phyloP scores from a whole-genome alignment of 495 filamentous ascomycete genomes.

The Schizothecium vesticola region DNA sequence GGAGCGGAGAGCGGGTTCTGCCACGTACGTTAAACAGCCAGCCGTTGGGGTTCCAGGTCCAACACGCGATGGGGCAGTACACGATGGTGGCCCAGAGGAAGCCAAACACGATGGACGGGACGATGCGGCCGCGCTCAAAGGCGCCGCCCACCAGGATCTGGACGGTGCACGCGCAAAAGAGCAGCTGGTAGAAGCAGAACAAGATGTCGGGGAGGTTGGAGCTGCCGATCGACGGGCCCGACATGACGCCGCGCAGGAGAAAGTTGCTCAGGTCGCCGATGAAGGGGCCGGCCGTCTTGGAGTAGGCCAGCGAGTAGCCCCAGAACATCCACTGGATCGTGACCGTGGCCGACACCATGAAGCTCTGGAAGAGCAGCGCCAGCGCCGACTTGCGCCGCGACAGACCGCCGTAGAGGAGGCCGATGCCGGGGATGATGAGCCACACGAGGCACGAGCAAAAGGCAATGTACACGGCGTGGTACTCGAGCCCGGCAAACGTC shows the following conservation, averaged over 20 bases:
- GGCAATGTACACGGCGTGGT: slow-evolving; percentile 7
- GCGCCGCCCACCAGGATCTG: slow-evolving; percentile 25
- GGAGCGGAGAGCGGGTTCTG: too few species aligned
- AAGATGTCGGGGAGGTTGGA: slow-evolving; percentile 73
- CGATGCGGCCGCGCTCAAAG: slow-evolving; percentile 68
- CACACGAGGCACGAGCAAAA: slow-evolving; percentile 11
- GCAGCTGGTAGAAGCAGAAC: slow-evolving; percentile 63
- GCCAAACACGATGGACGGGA: slow-evolving; percentile 81
- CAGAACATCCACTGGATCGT: slow-evolving; percentile 93
- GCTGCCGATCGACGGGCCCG: slow-evolving; percentile 24
- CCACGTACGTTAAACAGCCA: slow-evolving; percentile 55
- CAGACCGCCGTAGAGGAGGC: slow-evolving; percentile 93
- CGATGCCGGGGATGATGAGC: slow-evolving; percentile 68
- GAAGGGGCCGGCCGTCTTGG: slow-evolving; percentile 72
- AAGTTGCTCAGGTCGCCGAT: slow-evolving; percentile 87
- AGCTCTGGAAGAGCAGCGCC: slow-evolving; percentile 75
- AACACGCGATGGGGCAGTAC: slow-evolving; percentile 79
- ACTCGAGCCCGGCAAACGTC: slow-evolving; percentile 8
- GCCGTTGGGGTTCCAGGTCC: slow-evolving; percentile 82
- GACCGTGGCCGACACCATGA: slow-evolving; percentile 50
- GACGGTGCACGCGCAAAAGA: slow-evolving; percentile 16
- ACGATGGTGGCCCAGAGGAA: slow-evolving; percentile 84
- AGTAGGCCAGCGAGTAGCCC: slow-evolving; percentile 90
- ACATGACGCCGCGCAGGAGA: slow-evolving; percentile 9
- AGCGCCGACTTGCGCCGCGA: slow-evolving; percentile 89